A percentile compares a stretch with the other conserved stretches of the same genome.
These are phyloP conservation scores for Lactarius psammicola DNA, from an alignment of 768 basidiomycete genomes.

Conservation along the genomic window DNA sequence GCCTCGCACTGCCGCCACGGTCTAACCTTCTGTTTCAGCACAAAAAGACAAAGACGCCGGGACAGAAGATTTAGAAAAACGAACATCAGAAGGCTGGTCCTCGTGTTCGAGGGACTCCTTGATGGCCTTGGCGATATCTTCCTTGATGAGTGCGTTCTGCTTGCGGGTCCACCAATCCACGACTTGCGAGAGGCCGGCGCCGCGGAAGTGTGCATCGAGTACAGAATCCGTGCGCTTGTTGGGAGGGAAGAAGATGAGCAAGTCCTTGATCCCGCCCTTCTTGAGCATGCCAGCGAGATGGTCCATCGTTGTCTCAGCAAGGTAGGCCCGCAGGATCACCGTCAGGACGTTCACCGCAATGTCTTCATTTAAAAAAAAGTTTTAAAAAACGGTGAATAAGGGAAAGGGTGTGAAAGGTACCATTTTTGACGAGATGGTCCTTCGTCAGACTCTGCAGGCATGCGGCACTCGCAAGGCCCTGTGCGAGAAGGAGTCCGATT, in stretches of 20 bases:
- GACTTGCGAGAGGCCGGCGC: slow-evolving; percentile 70
- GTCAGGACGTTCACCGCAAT: slow-evolving; percentile 75
- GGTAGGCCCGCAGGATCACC: slow-evolving; percentile 76
- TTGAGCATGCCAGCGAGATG: slow-evolving; percentile 81
- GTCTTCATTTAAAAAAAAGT: slow-evolving; percentile 43
- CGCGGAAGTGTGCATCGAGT: slow-evolving; percentile 86
- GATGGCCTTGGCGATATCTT: slow-evolving; percentile 65
- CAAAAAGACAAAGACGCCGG: not conserved
- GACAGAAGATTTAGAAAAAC: slow-evolving; percentile 30
- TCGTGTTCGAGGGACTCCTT: slow-evolving; percentile 68
- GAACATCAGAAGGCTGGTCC: slow-evolving; percentile 66
- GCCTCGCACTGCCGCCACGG: slow-evolving; percentile 68
- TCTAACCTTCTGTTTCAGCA: slow-evolving; percentile 44
- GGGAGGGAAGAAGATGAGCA: slow-evolving; percentile 82
- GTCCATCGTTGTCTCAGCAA: slow-evolving; percentile 84
- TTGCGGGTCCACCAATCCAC: slow-evolving; percentile 95
- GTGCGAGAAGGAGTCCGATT: slow-evolving; percentile 77
- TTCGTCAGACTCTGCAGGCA: slow-evolving; percentile 83
- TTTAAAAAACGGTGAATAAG: slow-evolving; percentile 6
- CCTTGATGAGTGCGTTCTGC: slow-evolving; percentile 79
- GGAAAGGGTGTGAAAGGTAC: slow-evolving; percentile 38
- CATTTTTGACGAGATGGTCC: slow-evolving; percentile 95
- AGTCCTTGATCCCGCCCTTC: slow-evolving; percentile 81
- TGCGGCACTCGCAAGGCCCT: slow-evolving; percentile 74
- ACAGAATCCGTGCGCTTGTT: slow-evolving; percentile 72